These are phyloP conservation scores for Aspergillus sp. DNA, from an alignment of 2,329 filamentous ascomycete species.

Conservation along the genomic window DNA sequence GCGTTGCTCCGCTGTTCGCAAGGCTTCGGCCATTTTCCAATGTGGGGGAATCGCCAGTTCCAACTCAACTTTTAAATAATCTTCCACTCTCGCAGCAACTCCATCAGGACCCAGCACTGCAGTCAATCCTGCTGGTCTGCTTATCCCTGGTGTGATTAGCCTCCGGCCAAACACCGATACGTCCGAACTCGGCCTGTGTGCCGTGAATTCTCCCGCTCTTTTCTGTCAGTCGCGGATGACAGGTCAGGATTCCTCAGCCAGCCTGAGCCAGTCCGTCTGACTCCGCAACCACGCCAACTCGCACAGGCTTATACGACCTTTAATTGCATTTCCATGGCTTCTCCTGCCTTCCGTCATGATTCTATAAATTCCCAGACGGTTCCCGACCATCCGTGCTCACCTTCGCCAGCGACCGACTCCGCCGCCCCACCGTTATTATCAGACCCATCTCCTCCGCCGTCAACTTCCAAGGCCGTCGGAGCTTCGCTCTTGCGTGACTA, in stretches of 20 bases:
- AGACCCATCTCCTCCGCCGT: slow-evolving; percentile 28
- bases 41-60: slow-evolving; percentile 2
- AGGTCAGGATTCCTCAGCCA: background rate
- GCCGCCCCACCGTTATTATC: slow-evolving; percentile 20
- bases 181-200: slow-evolving; percentile 24
- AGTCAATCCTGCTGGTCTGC: background rate
- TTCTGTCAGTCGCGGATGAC: background rate
- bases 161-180: slow-evolving; percentile 27
- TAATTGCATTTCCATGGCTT: slow-evolving; percentile 20
- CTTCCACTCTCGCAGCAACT: background rate
- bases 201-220: slow-evolving; percentile 1
- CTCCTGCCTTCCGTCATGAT: slow-evolving; percentile 16
- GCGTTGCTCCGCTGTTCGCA: background rate
- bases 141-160: background rate
- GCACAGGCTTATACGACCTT: background rate
- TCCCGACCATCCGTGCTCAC: slow-evolving; percentile 11
- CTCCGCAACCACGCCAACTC: background rate
- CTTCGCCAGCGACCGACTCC: slow-evolving; percentile 22
- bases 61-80: background rate
- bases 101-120: background rate
- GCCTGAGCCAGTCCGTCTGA: background rate
- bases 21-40: background rate
- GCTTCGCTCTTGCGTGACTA: slow-evolving; percentile 45
- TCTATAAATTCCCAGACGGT: slow-evolving; percentile 16
- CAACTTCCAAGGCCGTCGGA: slow-evolving; percentile 29